These are phyloP conservation scores for Xylaria telfairii DNA, from an alignment of 495 filamentous ascomycete genomes.

Conservation along the genomic window DNA sequence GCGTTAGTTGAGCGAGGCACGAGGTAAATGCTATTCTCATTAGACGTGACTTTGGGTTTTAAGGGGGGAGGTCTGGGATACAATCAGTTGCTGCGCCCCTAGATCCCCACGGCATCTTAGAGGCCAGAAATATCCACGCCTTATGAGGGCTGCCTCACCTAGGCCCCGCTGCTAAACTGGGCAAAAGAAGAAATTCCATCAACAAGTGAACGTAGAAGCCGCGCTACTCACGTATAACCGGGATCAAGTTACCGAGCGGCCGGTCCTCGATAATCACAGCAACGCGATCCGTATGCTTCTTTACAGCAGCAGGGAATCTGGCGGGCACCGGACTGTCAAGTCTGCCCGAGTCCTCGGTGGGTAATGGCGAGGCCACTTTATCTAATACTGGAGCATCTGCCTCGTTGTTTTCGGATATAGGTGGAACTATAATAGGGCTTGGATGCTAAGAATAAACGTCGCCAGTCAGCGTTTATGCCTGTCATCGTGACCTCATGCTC, in stretches of 20 bases:
- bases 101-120: neutral
- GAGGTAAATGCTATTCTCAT: neutral
- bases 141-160: neutral
- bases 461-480: neutral
- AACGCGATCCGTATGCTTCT: constrained; percentile 17
- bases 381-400: neutral
- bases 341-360: too few species aligned
- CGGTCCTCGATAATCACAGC: constrained; percentile 34
- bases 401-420: neutral
- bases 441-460: neutral
- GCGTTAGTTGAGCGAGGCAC: neutral
- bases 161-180: neutral
- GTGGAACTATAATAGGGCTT: neutral
- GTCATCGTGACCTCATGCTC: neutral
- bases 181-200: neutral
- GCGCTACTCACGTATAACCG: constrained; percentile 25
- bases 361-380: neutral
- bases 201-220: neutral
- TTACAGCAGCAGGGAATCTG: neutral
- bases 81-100: neutral
- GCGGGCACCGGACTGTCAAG: neutral
- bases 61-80: neutral
- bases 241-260: constrained; percentile 25
- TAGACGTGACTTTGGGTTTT: too few species aligned
- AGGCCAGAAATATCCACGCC: neutral